A percentile compares a stretch with the other conserved stretches of the same genome.
phyloP scores from a whole-genome alignment of 257 asterid genomes.

The Henckelia pumila region DNA sequence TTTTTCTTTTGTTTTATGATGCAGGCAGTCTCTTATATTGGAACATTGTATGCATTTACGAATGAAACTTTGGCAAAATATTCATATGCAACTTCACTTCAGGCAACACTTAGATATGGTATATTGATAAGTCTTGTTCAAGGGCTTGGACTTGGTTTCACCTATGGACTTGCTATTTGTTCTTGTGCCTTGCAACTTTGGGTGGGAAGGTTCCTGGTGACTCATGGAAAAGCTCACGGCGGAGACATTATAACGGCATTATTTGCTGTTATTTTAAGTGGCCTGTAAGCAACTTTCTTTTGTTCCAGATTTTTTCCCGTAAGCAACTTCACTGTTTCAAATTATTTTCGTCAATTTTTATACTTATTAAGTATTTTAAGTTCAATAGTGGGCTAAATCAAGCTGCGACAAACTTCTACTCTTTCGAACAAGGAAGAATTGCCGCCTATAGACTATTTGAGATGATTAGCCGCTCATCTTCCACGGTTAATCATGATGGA shows the following conservation, averaged over 20 bases:
- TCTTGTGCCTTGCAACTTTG: constrained; percentile 99
- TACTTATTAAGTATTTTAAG: constrained; percentile 21
- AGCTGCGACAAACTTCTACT: constrained; percentile 98
- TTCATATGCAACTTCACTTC: constrained; percentile 96
- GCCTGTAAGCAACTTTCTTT: constrained; percentile 70
- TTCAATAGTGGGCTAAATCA: constrained; percentile 88
- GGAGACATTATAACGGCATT: constrained; percentile 91
- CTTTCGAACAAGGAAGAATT: constrained; percentile 98
- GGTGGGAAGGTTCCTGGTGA: constrained; percentile 94
- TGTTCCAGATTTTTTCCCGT: neutral
- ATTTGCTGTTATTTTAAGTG: constrained; percentile 94
- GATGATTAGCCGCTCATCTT: constrained; percentile 94
- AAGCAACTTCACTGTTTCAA: constrained; percentile 26
- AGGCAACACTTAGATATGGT: constrained; percentile 97
- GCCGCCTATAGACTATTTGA: constrained; percentile 98
- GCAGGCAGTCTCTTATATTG: constrained; percentile 93
- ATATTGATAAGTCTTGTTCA: constrained; percentile 98
- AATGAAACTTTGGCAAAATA: constrained; percentile 97
- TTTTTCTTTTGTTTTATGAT: constrained; percentile 10
- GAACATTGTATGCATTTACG: constrained; percentile 90
- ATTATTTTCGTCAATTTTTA: constrained; percentile 20
- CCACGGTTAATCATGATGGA: constrained; percentile 78
- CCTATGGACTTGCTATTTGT: constrained; percentile 99
- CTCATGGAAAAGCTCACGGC: constrained; percentile 75
- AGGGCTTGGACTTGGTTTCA: constrained; percentile 99